phyloP scores from a whole-genome alignment of 2,329 filamentous ascomycete genomes.

The Trichophyton rubrum region DNA sequence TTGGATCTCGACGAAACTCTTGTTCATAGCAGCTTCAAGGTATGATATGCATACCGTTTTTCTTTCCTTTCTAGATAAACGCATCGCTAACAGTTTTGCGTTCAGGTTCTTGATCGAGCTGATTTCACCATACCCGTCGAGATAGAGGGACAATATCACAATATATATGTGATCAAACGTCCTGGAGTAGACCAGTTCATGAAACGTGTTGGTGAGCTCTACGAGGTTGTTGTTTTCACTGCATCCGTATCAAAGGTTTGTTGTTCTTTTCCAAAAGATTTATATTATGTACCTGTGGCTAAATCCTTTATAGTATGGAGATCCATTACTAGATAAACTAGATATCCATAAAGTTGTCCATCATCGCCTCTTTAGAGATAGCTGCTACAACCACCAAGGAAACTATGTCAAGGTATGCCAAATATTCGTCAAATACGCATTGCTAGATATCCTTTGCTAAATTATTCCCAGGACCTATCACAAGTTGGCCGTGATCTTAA shows the following conservation, averaged over 20 bases:
- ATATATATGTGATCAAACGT: conserved; percentile 98
- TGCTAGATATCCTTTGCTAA: too few relatives aligned
- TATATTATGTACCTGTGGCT: conserved; percentile 1
- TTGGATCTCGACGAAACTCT: conserved; percentile 92
- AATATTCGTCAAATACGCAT: background rate
- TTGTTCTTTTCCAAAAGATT: conserved; percentile 11
- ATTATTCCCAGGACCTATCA: conserved; percentile 57
- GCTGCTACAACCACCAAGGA: conserved; percentile 97
- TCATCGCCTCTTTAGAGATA: conserved; percentile 91
- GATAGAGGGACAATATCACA: conserved; percentile 97
- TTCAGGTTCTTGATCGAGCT: conserved; percentile 85
- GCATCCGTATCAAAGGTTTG: conserved; percentile 92
- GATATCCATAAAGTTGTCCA: conserved; percentile 97
- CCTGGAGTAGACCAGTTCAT: conserved; percentile 98
- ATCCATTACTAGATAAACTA: conserved; percentile 87
- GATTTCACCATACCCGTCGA: conserved; percentile 98
- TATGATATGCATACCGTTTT: conserved; percentile 29
- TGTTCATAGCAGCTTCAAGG: conserved; percentile 98
- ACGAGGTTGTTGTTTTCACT: conserved; percentile 97
- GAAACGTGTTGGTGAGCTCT: conserved; percentile 94
- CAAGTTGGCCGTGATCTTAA: conserved; percentile 91
- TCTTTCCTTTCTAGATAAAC: background rate
- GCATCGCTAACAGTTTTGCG: conserved; percentile 11
- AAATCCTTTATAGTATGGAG: conserved; percentile 58
- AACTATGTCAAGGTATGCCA: conserved; percentile 79